Conservation (phyloP, 2,329 filamentous ascomycete genomes). For the Aspergillus pseudoviridinutans region DNA sequence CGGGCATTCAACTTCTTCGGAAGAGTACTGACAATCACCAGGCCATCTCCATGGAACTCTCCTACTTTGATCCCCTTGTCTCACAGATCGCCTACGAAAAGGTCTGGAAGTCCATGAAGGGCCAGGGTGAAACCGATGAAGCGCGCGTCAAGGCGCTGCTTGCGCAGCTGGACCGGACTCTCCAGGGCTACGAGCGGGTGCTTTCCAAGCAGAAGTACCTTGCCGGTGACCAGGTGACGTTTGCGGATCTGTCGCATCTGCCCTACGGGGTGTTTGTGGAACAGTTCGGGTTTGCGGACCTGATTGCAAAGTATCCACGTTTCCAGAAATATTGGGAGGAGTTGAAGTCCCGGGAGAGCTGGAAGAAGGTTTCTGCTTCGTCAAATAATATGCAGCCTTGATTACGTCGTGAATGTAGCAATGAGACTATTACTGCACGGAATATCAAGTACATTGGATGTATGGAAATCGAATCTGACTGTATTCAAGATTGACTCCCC, state of each 20-base stretch:
- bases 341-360: constrained; percentile 10
- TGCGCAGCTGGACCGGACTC: constrained; percentile 5
- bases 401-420: background rate
- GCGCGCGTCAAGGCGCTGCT: constrained; percentile 7
- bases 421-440: no score
- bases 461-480: no score
- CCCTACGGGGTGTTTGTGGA: constrained; percentile 10
- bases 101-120: constrained; percentile 11
- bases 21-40: constrained; percentile 2
- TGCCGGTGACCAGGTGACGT: constrained; percentile 14
- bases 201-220: constrained; percentile 19
- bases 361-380: constrained; percentile 4
- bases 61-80: constrained; percentile 18
- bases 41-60: constrained; percentile 24
- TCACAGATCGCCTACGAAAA: constrained; percentile 14
- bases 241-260: constrained; percentile 13
- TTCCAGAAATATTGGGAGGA: constrained; percentile 13
- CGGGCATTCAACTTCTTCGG: constrained; percentile 3
- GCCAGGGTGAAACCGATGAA: constrained; percentile 10
- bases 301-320: constrained; percentile 10
- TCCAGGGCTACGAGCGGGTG: constrained; percentile 16
- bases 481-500: no score
- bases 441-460: no score
- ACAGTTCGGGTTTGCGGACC: constrained; percentile 8
- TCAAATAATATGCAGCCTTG: background rate